Base-by-base conservation (phyloP, 1,284 basidiomycete genomes). In the Mycena citricolor region DNA sequence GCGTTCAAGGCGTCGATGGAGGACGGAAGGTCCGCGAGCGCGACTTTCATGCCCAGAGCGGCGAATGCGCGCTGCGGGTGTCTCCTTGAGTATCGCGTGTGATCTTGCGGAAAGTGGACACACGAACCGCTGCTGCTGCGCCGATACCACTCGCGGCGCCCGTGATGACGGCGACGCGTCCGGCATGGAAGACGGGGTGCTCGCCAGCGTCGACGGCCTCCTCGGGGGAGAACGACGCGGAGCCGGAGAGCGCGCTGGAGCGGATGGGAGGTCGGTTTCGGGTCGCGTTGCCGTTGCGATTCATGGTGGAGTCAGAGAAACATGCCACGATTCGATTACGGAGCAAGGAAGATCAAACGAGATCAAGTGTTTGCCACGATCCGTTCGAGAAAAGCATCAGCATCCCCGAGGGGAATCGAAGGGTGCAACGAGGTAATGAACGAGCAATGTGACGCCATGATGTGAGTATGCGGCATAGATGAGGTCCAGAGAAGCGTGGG, bases 71-170 rank as follows among this genome's bases (percentile, higher is more conserved):
- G 44, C 16, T 39, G 42, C 35, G 16, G 32, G 31, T n/a, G n/a
- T n/a, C n/a, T n/a, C n/a, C n/a, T n/a, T n/a, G n/a, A n/a, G n/a
- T n/a, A n/a, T n/a, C n/a, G n/a, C n/a, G n/a, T n/a, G n/a, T 32
- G 31, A 30, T 42, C 50, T 49, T 39, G 48, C 47, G 45, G 48
- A 28, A 50, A 51, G 36, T 40, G 40, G 26, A 44, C n/a, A 30
- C n/a, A 69, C 82, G 57, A 60, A 89, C 87, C 5, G 91, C 90
- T 21, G 89, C 85, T 23, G 92, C 93, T 42, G 75, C 76, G 24
- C 92, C 92, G 58, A 95, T 93, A 26, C 92, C 91, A 57, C 74
- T 83, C 2, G 79, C 86, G 29, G 84, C 89, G 47, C 88, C 89
- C 4, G 89, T 90, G 64, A 91, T 78, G 51, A 90, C 84, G 4